Evolutionary conservation across 2,329 filamentous ascomycete species (phyloP).

Genomic region (Scopulariopsis brevicaulis): DNA sequence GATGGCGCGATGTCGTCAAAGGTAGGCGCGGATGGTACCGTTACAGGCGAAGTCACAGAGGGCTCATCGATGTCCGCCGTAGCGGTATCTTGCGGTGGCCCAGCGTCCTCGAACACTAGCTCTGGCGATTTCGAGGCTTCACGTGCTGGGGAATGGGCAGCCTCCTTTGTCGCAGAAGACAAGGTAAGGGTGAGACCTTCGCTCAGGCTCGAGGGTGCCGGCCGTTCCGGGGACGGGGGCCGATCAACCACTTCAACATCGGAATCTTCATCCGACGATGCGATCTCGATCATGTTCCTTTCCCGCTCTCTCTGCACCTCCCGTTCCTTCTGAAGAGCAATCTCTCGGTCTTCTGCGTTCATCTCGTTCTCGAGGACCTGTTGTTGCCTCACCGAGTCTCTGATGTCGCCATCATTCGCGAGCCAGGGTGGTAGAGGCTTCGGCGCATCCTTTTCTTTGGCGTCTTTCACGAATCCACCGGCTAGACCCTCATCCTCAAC

Average conservation of each 20-base stretch:
- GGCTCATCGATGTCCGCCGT: neutral
- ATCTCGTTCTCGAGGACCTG: constrained; percentile 44
- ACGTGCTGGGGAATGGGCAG: neutral
- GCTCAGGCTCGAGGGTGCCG: neutral
- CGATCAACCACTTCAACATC: constrained; percentile 46
- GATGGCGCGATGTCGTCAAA: constrained; percentile 26
- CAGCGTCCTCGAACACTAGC: neutral
- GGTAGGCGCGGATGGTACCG: constrained; percentile 13
- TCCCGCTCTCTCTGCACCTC: constrained; percentile 28
- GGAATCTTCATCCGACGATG: constrained; percentile 47
- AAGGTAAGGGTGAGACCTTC: neutral
- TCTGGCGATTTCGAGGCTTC: neutral
- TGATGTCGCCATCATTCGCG: constrained; percentile 51
- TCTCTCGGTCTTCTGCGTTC: constrained; percentile 50
- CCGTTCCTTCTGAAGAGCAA: constrained; percentile 43
- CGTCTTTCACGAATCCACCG: constrained; percentile 54
- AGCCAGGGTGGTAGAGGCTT: constrained; percentile 71
- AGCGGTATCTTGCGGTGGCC: neutral
- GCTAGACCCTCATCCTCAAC: constrained; percentile 31
- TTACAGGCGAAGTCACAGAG: neutral
- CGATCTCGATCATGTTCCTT: constrained; percentile 47
- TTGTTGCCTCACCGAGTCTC: constrained; percentile 49
- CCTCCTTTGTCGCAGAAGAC: neutral
- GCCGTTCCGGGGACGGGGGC: neutral
- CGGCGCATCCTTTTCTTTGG: constrained; percentile 27